Percentiles rank a stretch among this genome's conserved stretches.
Evolutionary conservation across 108 stramenopile genomes (phyloP).

Genomic region (Conticribra weissflogii): DNA sequence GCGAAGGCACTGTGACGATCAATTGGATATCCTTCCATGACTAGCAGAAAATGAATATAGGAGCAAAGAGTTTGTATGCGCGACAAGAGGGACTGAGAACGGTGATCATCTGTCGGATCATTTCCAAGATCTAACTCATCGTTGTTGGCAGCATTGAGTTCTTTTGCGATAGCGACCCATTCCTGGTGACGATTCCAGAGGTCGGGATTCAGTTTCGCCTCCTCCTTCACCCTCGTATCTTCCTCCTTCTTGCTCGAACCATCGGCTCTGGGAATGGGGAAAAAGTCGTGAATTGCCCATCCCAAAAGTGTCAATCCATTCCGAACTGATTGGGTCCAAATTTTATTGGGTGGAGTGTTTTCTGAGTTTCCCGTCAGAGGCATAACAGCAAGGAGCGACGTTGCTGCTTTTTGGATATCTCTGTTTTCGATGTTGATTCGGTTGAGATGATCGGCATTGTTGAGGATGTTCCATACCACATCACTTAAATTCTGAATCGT

Average conservation of each 20-base stretch:
- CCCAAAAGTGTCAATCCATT: conserved; percentile 26
- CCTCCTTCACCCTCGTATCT: neutral
- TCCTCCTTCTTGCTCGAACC: neutral
- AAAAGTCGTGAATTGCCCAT: conserved; percentile 37
- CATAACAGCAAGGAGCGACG: conserved; percentile 26
- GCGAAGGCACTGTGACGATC: conserved; percentile 1
- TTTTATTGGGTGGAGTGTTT: conserved; percentile 10
- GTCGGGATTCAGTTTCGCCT: neutral
- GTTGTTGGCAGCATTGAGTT: neutral
- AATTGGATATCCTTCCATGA: conserved; percentile 36
- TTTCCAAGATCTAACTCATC: conserved; percentile 16
- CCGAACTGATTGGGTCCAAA: conserved; percentile 21
- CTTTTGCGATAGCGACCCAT: conserved; percentile 21
- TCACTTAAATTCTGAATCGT: conserved; percentile 14
- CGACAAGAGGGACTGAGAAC: conserved; percentile 13
- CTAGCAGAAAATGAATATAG: conserved; percentile 22
- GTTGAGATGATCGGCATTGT: neutral
- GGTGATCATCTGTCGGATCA: conserved; percentile 25
- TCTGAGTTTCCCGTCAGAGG: conserved; percentile 28
- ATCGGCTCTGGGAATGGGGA: conserved; percentile 25
- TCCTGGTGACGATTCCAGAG: conserved; percentile 21
- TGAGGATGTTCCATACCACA: neutral
- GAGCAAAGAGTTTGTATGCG: conserved; percentile 21
- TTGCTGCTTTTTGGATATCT: conserved; percentile 24
- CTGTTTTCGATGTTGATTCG: neutral